These are phyloP conservation scores for Lactarius pseudohatsudake DNA, from an alignment of 768 basidiomycete genomes.

Conservation along the genomic window DNA sequence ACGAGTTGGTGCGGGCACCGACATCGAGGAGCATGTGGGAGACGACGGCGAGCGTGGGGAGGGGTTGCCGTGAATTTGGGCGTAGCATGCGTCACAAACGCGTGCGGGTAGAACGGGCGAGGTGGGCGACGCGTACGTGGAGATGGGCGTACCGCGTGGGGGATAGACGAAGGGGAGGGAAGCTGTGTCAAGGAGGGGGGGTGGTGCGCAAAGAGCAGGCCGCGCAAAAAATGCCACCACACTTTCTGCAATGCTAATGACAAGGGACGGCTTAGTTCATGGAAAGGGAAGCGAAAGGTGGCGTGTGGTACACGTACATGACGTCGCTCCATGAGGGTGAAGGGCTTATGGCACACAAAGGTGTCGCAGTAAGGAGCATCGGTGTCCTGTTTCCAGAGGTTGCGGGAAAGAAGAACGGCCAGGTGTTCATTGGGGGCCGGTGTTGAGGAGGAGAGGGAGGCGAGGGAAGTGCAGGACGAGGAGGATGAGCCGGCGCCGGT, in stretches of 20 bases:
- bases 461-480: constrained; percentile 29
- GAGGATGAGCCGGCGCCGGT: constrained; percentile 32
- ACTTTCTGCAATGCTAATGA: constrained; percentile 76
- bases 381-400: constrained; percentile 77
- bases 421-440: constrained; percentile 63
- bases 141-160: constrained; percentile 47
- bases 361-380: constrained; percentile 55
- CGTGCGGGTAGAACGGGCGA: constrained; percentile 59
- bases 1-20: constrained; percentile 25
- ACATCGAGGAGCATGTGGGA: constrained; percentile 32
- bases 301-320: no score
- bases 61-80: constrained; percentile 63
- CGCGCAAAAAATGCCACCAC: constrained; percentile 74
- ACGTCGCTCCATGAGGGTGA: no score
- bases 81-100: constrained; percentile 77
- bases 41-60: constrained; percentile 37
- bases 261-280: neutral
- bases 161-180: constrained; percentile 68
- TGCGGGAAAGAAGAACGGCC: constrained; percentile 67
- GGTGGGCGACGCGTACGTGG: constrained; percentile 51
- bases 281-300: no score
- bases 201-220: constrained; percentile 60
- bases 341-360: no score
- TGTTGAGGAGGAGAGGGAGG: constrained; percentile 19
- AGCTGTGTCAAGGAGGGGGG: constrained; percentile 69